These are phyloP conservation scores for Phytophthora uliginosa DNA, from an alignment of 352 stramenopile genomes.

Conservation along the genomic window DNA sequence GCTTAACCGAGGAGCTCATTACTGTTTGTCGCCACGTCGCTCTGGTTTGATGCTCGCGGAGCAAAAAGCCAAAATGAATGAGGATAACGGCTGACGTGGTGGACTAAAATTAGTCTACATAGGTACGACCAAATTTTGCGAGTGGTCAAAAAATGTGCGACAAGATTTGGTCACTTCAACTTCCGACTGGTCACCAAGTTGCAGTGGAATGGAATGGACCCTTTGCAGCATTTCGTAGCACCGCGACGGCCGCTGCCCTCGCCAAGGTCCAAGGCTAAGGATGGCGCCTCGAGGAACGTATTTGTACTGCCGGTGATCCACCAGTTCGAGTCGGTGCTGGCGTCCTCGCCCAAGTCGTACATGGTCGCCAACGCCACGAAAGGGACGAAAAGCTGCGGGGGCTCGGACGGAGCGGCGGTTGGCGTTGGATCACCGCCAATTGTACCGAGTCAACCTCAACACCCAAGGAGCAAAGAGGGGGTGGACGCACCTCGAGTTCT, in stretches of 20 bases:
- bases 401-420: background rate
- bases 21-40: background rate
- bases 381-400: background rate
- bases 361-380: constrained; percentile 27
- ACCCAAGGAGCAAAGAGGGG: constrained; percentile 26
- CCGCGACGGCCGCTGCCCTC: constrained; percentile 27
- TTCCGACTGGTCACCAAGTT: background rate
- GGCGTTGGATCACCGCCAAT: background rate
- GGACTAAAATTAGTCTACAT: constrained; percentile 11
- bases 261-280: constrained; percentile 51
- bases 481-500: constrained; percentile 39
- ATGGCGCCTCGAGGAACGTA: constrained; percentile 41
- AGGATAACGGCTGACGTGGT: constrained; percentile 15
- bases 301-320: constrained; percentile 72
- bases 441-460: constrained; percentile 16
- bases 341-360: constrained; percentile 45
- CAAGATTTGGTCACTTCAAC: constrained; percentile 31
- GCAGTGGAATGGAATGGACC: constrained; percentile 14
- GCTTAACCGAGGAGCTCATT: constrained; percentile 53
- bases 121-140: background rate
- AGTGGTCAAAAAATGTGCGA: constrained; percentile 2
- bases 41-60: background rate
- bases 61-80: background rate
- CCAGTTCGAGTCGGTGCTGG: constrained; percentile 71
- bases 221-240: constrained; percentile 23